Base-by-base conservation (phyloP, 768 basidiomycete species). In the Lactifluus volemus region DNA sequence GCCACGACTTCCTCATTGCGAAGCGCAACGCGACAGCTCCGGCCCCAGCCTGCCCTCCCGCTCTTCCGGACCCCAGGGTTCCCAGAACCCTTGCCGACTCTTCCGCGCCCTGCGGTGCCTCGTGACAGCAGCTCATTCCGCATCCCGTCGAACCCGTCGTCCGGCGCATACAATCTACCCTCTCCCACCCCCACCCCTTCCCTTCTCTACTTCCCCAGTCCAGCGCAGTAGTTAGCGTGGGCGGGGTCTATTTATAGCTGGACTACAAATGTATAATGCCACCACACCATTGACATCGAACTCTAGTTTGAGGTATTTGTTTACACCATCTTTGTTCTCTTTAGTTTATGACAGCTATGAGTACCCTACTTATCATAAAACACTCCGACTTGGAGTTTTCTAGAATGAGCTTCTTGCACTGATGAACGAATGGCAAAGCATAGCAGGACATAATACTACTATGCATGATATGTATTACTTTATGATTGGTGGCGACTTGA, bases 41-140 rank as follows among this genome's bases (percentile, higher is more conserved):
- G 30, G 5, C 25, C 25, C 25, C 61, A 58, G 41, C 52, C 47
- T 2, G 21, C 21, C 21, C 53, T 49, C n/a, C 61, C 61, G n/a
- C 17, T 53, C 21, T 63, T 36, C 55, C n/a, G 29, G 14, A 29
- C 45, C 8, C 14, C 51, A 49, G 61, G n/a, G 21, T 53, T 63
- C 12, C 38, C 11, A 6, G 51, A 58, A 9, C 61, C 61, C 14
- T 5, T n/a, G 19, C 8, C 53, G 5, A 25, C 47, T 30, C n/a
- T 51, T 30, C 61, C 51, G 32, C 39, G 47, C 32, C 61, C 61
- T 17, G 56, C 41, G 1, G 25, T 63, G 32, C 47, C 52, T 9
- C 61, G 61, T 0, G 61, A 63, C 39, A 56, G 3, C 29, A 58
- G 56, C n/a, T 58, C 61, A 0, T 63, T 63, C 47, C 61, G 61